Evolutionary conservation across 2,329 filamentous ascomycete genomes (phyloP).

Genomic region (Cladosporium oxysporum): DNA sequence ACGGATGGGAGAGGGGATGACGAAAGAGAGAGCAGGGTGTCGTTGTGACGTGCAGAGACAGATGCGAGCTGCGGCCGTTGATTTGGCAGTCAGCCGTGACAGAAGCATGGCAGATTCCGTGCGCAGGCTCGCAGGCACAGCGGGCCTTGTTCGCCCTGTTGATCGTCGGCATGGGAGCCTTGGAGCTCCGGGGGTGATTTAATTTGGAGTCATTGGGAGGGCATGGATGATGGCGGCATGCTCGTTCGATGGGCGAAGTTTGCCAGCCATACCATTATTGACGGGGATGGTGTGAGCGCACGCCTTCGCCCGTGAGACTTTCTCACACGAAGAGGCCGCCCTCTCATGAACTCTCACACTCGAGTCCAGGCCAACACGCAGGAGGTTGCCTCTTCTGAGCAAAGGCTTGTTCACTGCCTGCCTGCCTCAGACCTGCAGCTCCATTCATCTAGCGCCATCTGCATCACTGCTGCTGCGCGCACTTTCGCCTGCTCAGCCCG

Average conservation of each 20-base stretch:
- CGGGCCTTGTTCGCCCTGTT: background rate
- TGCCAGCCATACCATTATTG: background rate
- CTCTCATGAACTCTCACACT: background rate
- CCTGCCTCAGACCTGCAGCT: constrained; percentile 6
- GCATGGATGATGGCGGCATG: background rate
- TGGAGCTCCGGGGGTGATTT: background rate
- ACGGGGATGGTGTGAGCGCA: background rate
- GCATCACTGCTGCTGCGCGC: background rate
- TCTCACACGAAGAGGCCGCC: background rate
- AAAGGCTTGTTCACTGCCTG: background rate
- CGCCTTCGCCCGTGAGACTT: background rate
- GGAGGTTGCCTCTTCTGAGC: background rate
- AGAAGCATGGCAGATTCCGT: constrained; percentile 3
- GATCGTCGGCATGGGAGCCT: constrained; percentile 4
- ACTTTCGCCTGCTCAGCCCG: constrained; percentile 4
- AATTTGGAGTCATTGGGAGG: background rate
- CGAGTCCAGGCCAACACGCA: background rate
- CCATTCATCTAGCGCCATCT: background rate
- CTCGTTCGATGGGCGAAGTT: background rate
- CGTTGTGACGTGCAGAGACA: background rate
- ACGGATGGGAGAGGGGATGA: background rate
- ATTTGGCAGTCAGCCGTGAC: background rate
- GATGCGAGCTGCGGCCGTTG: constrained; percentile 9
- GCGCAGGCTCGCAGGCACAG: background rate
- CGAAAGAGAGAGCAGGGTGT: constrained; percentile 5